Base-by-base conservation (phyloP, 1,139 yeast genomes). In the Hemisphaericaspora xylofermentans region DNA sequence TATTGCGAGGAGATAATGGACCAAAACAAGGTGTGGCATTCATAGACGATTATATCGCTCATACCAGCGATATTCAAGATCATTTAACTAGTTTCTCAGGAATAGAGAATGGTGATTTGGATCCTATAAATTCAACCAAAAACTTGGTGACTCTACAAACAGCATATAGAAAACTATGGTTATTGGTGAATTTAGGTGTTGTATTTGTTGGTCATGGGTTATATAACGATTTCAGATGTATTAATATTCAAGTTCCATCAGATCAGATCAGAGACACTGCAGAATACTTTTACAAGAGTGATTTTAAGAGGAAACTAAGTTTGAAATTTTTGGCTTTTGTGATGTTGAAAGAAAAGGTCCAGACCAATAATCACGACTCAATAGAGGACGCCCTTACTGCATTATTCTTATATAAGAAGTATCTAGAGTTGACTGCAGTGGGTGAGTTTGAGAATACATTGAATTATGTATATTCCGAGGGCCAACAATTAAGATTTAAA, bases 331-430 rank as follows among this genome's bases (percentile, higher is more conserved):
- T 94, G 56, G 91, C 96, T 4, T 91, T 88, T 73, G 81, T 81
- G 24, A 70, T 93, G 39, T 69, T 93, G 43, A 78, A 77, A 32
- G 83, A 81, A 47, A 76, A 81, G 38, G 96, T 94, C 16, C 98
- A 94, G 61, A 82, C 81, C 2, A 96, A 95, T 1, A 91, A 91
- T 57, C 99, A 94, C 61, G 98, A 94, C 59, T 91, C 98, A 1
- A 88, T 93, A 35, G 98, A 94, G 57, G 99, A 94, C 66, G 98
- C 99, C 0, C 69, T 76, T 43, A 84, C 94, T 10, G 98, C 99
- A 0, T 72, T 94, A 50, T 63, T 79, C 39, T 67, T 94, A 34
- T 94, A 87, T 64, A 79, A 80, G 50, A 82, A 80, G 56, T 91
- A 87, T 54, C 64, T 78, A 52, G 82, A 82, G 50, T 69, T 91